phyloP scores from a whole-genome alignment of 2,329 filamentous ascomycete species.

The Alternaria brassicicola region DNA sequence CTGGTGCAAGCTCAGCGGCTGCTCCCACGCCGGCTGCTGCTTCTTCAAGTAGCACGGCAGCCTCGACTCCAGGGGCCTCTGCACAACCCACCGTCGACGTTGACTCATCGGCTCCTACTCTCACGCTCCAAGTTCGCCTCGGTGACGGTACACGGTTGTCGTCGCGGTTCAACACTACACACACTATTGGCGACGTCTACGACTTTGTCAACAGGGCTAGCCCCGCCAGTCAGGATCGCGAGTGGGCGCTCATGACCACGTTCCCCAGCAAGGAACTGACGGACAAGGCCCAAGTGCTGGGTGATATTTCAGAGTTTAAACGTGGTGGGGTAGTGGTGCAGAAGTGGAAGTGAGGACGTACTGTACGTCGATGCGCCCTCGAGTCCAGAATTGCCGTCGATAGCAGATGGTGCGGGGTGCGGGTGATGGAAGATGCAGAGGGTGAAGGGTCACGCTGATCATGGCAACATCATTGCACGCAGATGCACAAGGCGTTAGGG shows the following conservation, averaged over 20 bases:
- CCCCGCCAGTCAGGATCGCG: slow-evolving; percentile 61
- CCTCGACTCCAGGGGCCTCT: slow-evolving; percentile 41
- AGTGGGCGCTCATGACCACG: slow-evolving; percentile 79
- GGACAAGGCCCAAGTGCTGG: slow-evolving; percentile 62
- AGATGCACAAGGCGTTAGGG: neutral
- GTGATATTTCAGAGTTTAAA: slow-evolving; percentile 58
- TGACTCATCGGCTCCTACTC: slow-evolving; percentile 69
- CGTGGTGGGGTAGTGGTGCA: slow-evolving; percentile 62
- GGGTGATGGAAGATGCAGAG: neutral
- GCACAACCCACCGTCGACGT: slow-evolving; percentile 57
- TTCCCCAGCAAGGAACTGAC: slow-evolving; percentile 83
- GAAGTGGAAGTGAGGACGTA: slow-evolving; percentile 54
- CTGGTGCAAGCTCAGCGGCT: slow-evolving; percentile 57
- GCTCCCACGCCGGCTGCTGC: slow-evolving; percentile 44
- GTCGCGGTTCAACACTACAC: slow-evolving; percentile 80
- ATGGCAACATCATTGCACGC: neutral
- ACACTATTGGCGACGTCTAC: slow-evolving; percentile 80
- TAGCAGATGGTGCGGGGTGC: neutral
- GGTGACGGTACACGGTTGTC: slow-evolving; percentile 77
- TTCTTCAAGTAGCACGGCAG: slow-evolving; percentile 38
- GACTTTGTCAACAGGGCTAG: slow-evolving; percentile 72
- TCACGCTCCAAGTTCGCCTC: slow-evolving; percentile 77
- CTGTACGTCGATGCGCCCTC: neutral
- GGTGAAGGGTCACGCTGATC: neutral
- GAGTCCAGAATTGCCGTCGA: neutral